Evolutionary conservation across 805 yeast species (phyloP), one percentile per base, ranked within the genome.

Genomic region (Danielozyma ontarioensis): DNA sequence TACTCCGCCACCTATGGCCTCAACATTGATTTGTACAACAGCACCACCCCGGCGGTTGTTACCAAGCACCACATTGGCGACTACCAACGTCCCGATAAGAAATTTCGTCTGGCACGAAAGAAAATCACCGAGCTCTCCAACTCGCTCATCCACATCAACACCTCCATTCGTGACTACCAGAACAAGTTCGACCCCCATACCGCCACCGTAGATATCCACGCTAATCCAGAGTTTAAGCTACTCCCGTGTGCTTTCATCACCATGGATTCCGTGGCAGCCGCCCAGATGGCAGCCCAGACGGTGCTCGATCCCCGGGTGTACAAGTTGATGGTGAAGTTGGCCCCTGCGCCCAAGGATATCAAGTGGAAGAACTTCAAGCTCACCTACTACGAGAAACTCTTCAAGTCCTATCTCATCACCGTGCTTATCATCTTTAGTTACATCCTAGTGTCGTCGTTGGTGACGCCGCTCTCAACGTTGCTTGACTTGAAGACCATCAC

Each of bases 391-490:
- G 48, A 67, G 33, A 59, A 62, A 21, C 42, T 72, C 14, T 17
- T 56, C 29, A 62, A 62, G 42, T 57, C 70, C 5, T 64, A 70
- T 45, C 28, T 61, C 26, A 57, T 70, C 11, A 70, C 75, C 2
- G 44, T 60, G 23, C 32, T 72, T 2, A 74, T 74, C 28, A 59
- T 72, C 16, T 52, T 72, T 17, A 68, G 74, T 46, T 72, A 76
- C 42, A 68, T 70, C 19, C 64, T 74, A 17, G 66, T 76, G 37
- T 64, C 75, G 29, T 72, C 75, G 43, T 74, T 78, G 28, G 76
- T 76, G 19, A 62, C 78, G 5, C 73, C 77, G 26, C 70, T 77
- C 35, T 67, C 82, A 1, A 70, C 80, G 2, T 64, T 77, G 45
- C 58, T 77, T 39, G 78, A 76, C 44, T 62, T 76, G 31, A 73